A percentile compares a stretch with the other conserved stretches of the same genome.
Conservation (phyloP, 1,284 basidiomycete genomes). For the Fomitiporia mediterranea region DNA sequence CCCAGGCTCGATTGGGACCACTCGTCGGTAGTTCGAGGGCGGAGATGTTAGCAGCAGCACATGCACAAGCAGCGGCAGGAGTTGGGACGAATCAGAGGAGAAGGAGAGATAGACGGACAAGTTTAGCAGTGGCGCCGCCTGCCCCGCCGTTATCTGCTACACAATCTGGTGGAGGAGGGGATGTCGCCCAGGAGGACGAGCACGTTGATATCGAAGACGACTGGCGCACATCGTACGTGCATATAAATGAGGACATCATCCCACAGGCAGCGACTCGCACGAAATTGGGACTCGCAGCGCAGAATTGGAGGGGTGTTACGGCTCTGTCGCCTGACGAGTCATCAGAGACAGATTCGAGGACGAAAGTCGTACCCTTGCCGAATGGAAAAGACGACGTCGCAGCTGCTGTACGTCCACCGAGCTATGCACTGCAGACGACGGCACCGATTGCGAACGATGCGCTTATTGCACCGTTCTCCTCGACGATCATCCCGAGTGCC, state of each 20-base stretch:
- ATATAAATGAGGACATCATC: constrained; percentile 48
- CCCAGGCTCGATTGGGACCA: constrained; percentile 28
- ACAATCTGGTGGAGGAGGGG: constrained; percentile 7
- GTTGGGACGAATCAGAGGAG: constrained; percentile 34
- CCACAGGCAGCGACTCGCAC: constrained; percentile 47
- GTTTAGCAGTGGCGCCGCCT: constrained; percentile 33
- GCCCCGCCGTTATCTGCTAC: constrained; percentile 20
- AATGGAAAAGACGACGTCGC: constrained; percentile 25
- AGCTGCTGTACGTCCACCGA: constrained; percentile 43
- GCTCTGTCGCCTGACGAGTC: constrained; percentile 41
- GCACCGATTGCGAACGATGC: constrained; percentile 42
- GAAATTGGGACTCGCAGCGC: constrained; percentile 53
- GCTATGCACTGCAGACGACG: constrained; percentile 46
- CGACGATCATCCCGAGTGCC: constrained; percentile 55
- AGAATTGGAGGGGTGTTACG: constrained; percentile 64
- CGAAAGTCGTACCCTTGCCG: constrained; percentile 22
- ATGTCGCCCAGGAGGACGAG: constrained; percentile 37
- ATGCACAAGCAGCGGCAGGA: not conserved
- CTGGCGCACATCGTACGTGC: constrained; percentile 38
- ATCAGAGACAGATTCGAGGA: constrained; percentile 29
- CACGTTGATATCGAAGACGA: constrained; percentile 42
- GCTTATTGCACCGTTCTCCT: constrained; percentile 53
- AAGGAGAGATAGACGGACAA: constrained; percentile 41
- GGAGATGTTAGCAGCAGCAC: not conserved
- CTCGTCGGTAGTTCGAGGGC: not conserved